phyloP scores from a whole-genome alignment of 1,284 basidiomycete species.

The Boletellus sp. region DNA sequence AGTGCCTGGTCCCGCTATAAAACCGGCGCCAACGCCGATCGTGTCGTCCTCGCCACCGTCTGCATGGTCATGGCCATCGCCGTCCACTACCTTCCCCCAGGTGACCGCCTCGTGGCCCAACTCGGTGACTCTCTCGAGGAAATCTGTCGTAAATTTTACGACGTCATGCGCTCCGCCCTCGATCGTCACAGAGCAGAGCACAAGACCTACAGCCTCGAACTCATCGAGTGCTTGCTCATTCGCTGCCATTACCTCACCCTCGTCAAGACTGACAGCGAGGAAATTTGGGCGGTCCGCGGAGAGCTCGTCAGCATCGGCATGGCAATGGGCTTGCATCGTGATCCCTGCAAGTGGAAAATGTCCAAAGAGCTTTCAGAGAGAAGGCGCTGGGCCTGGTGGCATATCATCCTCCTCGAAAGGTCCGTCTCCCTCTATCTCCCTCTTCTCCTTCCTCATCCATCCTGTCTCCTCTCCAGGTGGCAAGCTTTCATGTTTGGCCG shows the following conservation, averaged over 20 bases:
- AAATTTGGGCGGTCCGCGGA: slow-evolving; percentile 70
- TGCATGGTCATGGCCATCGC: slow-evolving; percentile 69
- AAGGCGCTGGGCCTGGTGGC: slow-evolving; percentile 83
- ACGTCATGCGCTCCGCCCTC: slow-evolving; percentile 63
- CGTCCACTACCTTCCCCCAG: slow-evolving; percentile 62
- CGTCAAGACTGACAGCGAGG: slow-evolving; percentile 70
- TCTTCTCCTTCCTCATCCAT: slow-evolving; percentile 11
- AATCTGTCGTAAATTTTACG: slow-evolving; percentile 60
- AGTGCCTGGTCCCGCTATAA: slow-evolving; percentile 71
- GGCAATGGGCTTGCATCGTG: slow-evolving; percentile 79
- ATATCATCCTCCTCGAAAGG: slow-evolving; percentile 74
- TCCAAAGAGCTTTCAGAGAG: slow-evolving; percentile 64
- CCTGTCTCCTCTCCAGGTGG: slow-evolving; percentile 51
- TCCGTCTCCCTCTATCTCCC: slow-evolving; percentile 32
- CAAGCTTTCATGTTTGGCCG: slow-evolving; percentile 83
- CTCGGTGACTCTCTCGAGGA: slow-evolving; percentile 51
- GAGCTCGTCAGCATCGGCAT: slow-evolving; percentile 69
- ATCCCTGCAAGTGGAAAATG: slow-evolving; percentile 71
- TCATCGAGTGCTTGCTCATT: slow-evolving; percentile 68
- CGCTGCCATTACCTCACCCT: slow-evolving; percentile 68
- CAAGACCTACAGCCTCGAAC: slow-evolving; percentile 65
- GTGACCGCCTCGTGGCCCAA: slow-evolving; percentile 54
- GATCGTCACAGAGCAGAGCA: slow-evolving; percentile 57
- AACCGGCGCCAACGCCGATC: slow-evolving; percentile 57
- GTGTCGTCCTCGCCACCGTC: slow-evolving; percentile 64